Percentiles rank a stretch among this genome's conserved stretches.
phyloP scores from a whole-genome alignment of 2,329 filamentous ascomycete species.

The Colletotrichum sojae region DNA sequence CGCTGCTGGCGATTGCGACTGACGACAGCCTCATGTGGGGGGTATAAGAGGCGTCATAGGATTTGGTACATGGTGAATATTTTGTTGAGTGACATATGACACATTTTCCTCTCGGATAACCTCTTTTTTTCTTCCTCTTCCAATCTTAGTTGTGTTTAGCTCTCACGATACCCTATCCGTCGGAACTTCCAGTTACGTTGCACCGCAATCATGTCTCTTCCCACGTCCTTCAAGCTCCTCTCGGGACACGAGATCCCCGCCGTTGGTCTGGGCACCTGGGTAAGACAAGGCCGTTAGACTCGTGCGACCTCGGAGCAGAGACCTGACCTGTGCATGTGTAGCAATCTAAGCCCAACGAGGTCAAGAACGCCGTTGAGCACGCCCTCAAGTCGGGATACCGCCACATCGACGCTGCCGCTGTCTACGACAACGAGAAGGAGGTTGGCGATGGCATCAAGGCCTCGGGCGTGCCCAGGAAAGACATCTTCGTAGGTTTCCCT shows the following conservation, averaged over 20 bases:
- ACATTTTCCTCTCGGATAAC: slow-evolving; percentile 22
- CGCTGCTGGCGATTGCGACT: slow-evolving; percentile 13
- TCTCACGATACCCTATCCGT: not conserved
- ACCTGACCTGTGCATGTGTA: slow-evolving; percentile 3
- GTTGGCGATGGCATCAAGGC: slow-evolving; percentile 65
- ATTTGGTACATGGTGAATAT: not conserved
- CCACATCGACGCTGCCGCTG: slow-evolving; percentile 73
- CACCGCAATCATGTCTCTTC: slow-evolving; percentile 44
- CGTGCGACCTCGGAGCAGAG: not conserved
- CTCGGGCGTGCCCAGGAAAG: slow-evolving; percentile 61
- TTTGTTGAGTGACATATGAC: slow-evolving; percentile 14
- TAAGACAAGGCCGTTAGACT: slow-evolving; percentile 32
- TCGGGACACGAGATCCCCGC: slow-evolving; percentile 50
- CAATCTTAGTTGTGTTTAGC: not conserved
- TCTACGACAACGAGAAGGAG: slow-evolving; percentile 74
- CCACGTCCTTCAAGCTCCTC: slow-evolving; percentile 48
- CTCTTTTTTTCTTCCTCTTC: not conserved
- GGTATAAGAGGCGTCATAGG: slow-evolving; percentile 29
- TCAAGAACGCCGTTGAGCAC: slow-evolving; percentile 66
- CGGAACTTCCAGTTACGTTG: not conserved
- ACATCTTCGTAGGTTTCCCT: slow-evolving; percentile 57
- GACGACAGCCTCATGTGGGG: slow-evolving; percentile 31
- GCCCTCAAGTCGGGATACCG: slow-evolving; percentile 71
- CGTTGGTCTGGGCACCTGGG: slow-evolving; percentile 53
- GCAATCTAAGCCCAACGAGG: slow-evolving; percentile 65